Percentiles rank a stretch among this genome's conserved stretches.
These are phyloP conservation scores for Odontarrhena argentea DNA, from an alignment of 345 rosid genomes.

Conservation along the genomic window DNA sequence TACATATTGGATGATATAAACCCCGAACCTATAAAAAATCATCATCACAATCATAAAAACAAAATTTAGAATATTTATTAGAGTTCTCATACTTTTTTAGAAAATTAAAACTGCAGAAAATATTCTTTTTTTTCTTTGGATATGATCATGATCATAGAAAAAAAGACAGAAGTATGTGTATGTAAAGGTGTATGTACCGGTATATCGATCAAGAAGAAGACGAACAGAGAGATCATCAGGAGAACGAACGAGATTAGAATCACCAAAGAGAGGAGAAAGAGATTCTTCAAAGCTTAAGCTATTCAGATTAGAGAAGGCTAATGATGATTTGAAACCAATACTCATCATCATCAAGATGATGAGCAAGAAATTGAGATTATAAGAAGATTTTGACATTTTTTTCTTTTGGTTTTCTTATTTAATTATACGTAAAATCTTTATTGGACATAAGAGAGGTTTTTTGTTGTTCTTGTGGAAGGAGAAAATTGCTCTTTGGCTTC, in stretches of 20 bases:
- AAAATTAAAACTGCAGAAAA: too few relatives aligned
- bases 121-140: too few relatives aligned
- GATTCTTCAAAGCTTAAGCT: slow-evolving; percentile 77
- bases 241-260: slow-evolving; percentile 74
- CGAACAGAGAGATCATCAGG: slow-evolving; percentile 74
- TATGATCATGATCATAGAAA: not conserved
- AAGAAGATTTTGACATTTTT: slow-evolving; percentile 18
- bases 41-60: slow-evolving; percentile 10
- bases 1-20: slow-evolving; percentile 85
- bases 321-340: slow-evolving; percentile 28
- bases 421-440: slow-evolving; percentile 19
- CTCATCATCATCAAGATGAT: slow-evolving; percentile 6
- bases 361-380: slow-evolving; percentile 16
- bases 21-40: slow-evolving; percentile 65
- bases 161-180: not conserved
- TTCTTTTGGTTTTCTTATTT: not conserved
- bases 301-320: slow-evolving; percentile 56
- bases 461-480: slow-evolving; percentile 4
- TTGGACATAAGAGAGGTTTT: slow-evolving; percentile 18
- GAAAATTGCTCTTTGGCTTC: slow-evolving; percentile 38
- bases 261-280: slow-evolving; percentile 82
- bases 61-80: too few relatives aligned
- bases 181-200: slow-evolving; percentile 50
- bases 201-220: slow-evolving; percentile 77
- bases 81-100: too few relatives aligned